phyloP scores from a whole-genome alignment of 2,329 filamentous ascomycete genomes.

The Aspergillus texensis region DNA sequence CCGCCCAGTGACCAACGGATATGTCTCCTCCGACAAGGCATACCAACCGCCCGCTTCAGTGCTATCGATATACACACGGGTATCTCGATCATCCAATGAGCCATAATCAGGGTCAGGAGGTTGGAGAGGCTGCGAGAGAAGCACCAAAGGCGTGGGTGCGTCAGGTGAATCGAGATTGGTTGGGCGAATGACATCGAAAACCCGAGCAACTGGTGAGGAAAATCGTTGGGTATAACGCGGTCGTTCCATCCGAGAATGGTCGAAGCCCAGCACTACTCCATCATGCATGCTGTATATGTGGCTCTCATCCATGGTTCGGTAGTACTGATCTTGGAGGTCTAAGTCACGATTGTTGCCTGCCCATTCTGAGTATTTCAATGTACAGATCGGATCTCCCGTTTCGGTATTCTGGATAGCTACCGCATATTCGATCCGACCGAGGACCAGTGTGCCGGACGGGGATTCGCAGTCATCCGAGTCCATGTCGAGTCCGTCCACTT shows the following conservation, averaged over 20 bases:
- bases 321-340: conserved; percentile 84
- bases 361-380: conserved; percentile 93
- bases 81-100: conserved; percentile 55
- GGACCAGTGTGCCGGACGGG: conserved; percentile 75
- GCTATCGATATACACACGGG: conserved; percentile 81
- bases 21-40: conserved; percentile 82
- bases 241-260: conserved; percentile 60
- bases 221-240: conserved; percentile 71
- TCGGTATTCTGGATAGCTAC: conserved; percentile 79
- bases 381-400: conserved; percentile 77
- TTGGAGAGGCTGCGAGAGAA: conserved; percentile 82
- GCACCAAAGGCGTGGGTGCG: conserved; percentile 67
- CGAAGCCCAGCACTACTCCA: conserved; percentile 79
- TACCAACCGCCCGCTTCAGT: conserved; percentile 91
- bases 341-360: conserved; percentile 86
- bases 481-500: conserved; percentile 62
- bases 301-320: conserved; percentile 76
- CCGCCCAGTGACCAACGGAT: conserved; percentile 79
- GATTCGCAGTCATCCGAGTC: conserved; percentile 73
- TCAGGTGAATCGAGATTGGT: conserved; percentile 67
- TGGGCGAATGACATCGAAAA: conserved; percentile 84
- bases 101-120: conserved; percentile 52
- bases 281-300: conserved; percentile 89
- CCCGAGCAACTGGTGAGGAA: conserved; percentile 76
- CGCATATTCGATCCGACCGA: conserved; percentile 87